Conservation (phyloP, 768 basidiomycete genomes). For the Auriscalpium vulgare region DNA sequence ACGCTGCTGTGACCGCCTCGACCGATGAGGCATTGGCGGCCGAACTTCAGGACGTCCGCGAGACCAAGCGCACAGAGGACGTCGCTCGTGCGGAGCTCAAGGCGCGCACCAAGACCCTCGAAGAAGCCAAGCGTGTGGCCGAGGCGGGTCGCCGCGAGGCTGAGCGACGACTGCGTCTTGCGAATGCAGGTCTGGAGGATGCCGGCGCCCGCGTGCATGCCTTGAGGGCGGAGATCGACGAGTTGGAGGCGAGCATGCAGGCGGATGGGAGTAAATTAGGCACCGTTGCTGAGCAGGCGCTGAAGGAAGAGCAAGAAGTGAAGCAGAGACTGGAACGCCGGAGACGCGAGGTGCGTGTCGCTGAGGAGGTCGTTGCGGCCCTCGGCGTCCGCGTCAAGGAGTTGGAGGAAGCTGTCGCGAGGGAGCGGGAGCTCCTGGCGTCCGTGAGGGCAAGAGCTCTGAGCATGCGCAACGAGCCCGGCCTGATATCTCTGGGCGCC, state of each 20-base stretch:
- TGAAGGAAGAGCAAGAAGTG: conserved; percentile 8
- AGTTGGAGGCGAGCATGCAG: conserved; percentile 42
- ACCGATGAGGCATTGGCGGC: conserved; percentile 51
- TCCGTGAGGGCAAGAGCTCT: conserved; percentile 53
- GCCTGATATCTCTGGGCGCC: conserved; percentile 25
- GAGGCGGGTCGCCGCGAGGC: conserved; percentile 77
- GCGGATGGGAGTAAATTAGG: conserved; percentile 39
- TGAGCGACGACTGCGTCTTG: conserved; percentile 79
- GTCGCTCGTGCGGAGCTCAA: conserved; percentile 69
- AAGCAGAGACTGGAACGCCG: conserved; percentile 22
- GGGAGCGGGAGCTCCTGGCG: conserved; percentile 53
- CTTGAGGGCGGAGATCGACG: conserved; percentile 53
- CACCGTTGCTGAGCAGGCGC: conserved; percentile 14
- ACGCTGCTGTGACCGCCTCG: conserved; percentile 31
- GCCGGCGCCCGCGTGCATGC: conserved; percentile 48
- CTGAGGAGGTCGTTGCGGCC: conserved; percentile 36
- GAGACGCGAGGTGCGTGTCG: conserved; percentile 36
- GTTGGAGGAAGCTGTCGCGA: conserved; percentile 62
- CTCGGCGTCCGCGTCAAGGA: conserved; percentile 61
- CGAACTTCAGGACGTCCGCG: conserved; percentile 65
- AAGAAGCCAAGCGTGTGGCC: conserved; percentile 79
- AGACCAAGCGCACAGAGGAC: conserved; percentile 81
- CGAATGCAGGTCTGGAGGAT: conserved; percentile 55
- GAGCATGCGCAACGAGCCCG: conserved; percentile 35
- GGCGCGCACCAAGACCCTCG: conserved; percentile 73